phyloP scores from a whole-genome alignment of 108 stramenopile species.

The Cyclotella choctawhatcheeana region DNA sequence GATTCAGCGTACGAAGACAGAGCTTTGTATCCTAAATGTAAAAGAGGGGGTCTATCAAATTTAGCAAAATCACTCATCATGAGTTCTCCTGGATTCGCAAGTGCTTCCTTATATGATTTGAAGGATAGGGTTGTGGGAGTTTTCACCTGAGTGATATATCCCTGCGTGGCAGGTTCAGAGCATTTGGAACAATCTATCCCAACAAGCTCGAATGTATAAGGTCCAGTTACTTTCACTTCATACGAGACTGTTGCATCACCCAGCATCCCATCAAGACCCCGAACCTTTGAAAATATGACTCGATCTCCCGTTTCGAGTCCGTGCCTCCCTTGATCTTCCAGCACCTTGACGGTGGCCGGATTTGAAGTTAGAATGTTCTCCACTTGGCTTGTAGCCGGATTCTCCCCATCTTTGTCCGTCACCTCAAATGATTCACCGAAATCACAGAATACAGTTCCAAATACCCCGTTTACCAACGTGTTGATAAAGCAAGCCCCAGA shows the following conservation, averaged over 20 bases:
- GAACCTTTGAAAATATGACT: conserved; percentile 88
- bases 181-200: conserved; percentile 60
- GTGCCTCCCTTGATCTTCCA: conserved; percentile 97
- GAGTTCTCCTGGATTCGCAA: conserved; percentile 84
- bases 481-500: conserved; percentile 76
- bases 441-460: conserved; percentile 95
- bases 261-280: conserved; percentile 77
- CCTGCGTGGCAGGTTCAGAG: conserved; percentile 64
- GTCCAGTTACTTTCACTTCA: conserved; percentile 87
- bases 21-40: conserved; percentile 89
- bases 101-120: conserved; percentile 77
- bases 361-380: conserved; percentile 83
- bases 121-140: conserved; percentile 89
- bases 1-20: conserved; percentile 64
- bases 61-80: conserved; percentile 98
- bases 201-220: conserved; percentile 91
- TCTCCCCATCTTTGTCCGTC: conserved; percentile 93
- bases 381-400: conserved; percentile 88
- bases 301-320: conserved; percentile 94
- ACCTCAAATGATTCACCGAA: conserved; percentile 92
- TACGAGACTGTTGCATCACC: conserved; percentile 61
- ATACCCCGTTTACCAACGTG: conserved; percentile 81
- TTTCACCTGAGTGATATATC: conserved; percentile 96
- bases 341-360: conserved; percentile 89
- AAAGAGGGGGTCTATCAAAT: conserved; percentile 90